Conservation (phyloP, 352 stramenopile species). For the Aphanomyces invadans region DNA sequence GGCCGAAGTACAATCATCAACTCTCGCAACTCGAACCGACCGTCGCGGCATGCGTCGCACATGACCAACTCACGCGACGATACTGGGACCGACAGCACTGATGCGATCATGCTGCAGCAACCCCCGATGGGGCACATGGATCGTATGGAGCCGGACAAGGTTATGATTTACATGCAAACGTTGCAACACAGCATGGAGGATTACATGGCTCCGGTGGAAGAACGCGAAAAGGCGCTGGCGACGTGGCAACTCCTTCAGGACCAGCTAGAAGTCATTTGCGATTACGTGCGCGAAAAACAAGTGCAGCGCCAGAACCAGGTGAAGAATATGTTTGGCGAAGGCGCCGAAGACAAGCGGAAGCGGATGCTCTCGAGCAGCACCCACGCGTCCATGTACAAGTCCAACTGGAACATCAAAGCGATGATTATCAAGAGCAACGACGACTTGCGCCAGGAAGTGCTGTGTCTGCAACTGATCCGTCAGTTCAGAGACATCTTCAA, state of each 20-base stretch:
- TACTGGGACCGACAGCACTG: no score
- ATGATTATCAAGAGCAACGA: constrained; percentile 99
- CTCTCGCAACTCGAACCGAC: neutral
- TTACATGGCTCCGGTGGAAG: constrained; percentile 17
- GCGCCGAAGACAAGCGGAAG: constrained; percentile 69
- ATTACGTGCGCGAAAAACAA: constrained; percentile 57
- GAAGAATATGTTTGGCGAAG: constrained; percentile 75
- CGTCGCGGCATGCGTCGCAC: neutral
- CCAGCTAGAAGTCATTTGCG: constrained; percentile 56
- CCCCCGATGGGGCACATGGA: neutral
- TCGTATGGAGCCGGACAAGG: constrained; percentile 13
- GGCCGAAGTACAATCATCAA: neutral
- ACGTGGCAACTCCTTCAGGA: constrained; percentile 56
- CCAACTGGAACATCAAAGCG: constrained; percentile 64
- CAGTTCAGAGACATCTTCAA: constrained; percentile 94
- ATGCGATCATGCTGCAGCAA: neutral
- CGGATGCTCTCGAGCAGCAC: constrained; percentile 48
- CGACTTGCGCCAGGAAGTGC: constrained; percentile 95
- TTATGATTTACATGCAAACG: constrained; percentile 12
- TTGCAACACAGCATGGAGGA: neutral
- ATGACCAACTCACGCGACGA: neutral
- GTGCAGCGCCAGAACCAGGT: constrained; percentile 56
- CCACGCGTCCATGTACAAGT: constrained; percentile 23
- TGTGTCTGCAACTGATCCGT: constrained; percentile 95
- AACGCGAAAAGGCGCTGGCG: constrained; percentile 34